Base-by-base conservation (phyloP, 805 yeast species). In the Lipomyces yamanashiensis region DNA sequence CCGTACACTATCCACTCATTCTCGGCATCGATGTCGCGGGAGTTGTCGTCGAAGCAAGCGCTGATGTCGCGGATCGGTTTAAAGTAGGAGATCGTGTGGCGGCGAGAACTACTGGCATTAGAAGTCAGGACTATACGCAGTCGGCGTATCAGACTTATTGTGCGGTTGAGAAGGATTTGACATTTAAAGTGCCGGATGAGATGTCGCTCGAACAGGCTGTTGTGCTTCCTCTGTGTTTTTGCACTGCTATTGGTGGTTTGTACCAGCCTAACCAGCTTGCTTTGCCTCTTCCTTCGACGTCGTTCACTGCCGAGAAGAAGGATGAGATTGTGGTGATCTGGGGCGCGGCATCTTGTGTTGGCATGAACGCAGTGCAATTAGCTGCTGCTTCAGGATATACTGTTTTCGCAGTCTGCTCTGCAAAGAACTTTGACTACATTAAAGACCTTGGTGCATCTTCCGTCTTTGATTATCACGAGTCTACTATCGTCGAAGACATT, bases 341-440 rank as follows among this genome's bases (percentile, higher is more conserved):
- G 86, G 87, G 88, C 71, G 92, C 88, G 67, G 84, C 90, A n/a
- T 81, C 89, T 23, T 81, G 88, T 23, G 80, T 86, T 8, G 91
- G 91, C 33, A 78, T 77, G 54, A 55, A 78, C 33, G 84, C 86
- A 8, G 81, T 86, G 59, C 92, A 88, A 77, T 67, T 86, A 51
- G 88, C 88, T 28, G 83, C 83, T 69, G 72, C 78, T 39, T 65
- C 83, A 33, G 84, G 83, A 15, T 80, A 72, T 69, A 79, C 78
- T 54, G 81, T 84, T 55, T 74, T 83, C 54, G 81, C 82, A 2
- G 81, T 83, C 49, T 86, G 88, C 15, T 82, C 87, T 1, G 72
- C 75, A 61, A 81, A 80, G 68, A 78, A 84, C 71, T 77, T 76
- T 64, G 76, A 75, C 17, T 71, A 71, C 53, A 71, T 85, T 66